These are phyloP conservation scores for Paramecium primaurelia DNA, from an alignment of 73 alveolate species.

Conservation along the genomic window DNA sequence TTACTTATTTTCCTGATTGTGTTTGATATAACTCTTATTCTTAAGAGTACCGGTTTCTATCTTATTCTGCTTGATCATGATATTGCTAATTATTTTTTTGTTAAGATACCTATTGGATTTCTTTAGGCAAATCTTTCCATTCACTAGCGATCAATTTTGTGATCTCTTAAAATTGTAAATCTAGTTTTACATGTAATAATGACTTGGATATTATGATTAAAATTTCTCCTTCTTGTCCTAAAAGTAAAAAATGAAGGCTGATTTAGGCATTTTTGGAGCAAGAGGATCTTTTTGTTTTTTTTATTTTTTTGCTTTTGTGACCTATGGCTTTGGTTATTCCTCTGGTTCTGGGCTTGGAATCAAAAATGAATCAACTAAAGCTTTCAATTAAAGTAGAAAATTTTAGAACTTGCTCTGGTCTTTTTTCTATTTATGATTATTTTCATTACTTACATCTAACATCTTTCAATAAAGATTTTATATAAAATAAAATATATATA, in stretches of 20 bases:
- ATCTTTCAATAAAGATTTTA: not conserved
- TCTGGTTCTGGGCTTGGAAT: not conserved
- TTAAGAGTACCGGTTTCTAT: not conserved
- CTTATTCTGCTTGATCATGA: not conserved
- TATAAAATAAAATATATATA: not conserved
- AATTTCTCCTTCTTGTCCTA: conserved; percentile 54
- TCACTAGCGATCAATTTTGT: conserved; percentile 60
- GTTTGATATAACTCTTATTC: not conserved
- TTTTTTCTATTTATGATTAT: conserved; percentile 5
- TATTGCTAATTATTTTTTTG: not conserved
- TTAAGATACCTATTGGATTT: conserved; percentile 23
- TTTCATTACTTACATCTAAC: not conserved
- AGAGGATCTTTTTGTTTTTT: conserved; percentile 55
- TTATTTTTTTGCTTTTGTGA: not conserved
- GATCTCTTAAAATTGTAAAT: conserved; percentile 35
- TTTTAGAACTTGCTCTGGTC: conserved; percentile 43
- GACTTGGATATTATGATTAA: conserved; percentile 47
- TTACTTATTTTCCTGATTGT: not conserved
- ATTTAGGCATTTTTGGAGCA: conserved; percentile 58
- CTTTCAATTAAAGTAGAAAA: not conserved
- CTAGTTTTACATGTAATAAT: not conserved
- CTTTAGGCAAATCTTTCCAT: conserved; percentile 60
- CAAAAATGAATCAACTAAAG: not conserved
- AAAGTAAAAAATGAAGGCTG: conserved; percentile 58
- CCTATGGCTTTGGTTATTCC: not conserved